Base-by-base conservation (phyloP, 495 filamentous ascomycete species). In the Peziza echinospora region DNA sequence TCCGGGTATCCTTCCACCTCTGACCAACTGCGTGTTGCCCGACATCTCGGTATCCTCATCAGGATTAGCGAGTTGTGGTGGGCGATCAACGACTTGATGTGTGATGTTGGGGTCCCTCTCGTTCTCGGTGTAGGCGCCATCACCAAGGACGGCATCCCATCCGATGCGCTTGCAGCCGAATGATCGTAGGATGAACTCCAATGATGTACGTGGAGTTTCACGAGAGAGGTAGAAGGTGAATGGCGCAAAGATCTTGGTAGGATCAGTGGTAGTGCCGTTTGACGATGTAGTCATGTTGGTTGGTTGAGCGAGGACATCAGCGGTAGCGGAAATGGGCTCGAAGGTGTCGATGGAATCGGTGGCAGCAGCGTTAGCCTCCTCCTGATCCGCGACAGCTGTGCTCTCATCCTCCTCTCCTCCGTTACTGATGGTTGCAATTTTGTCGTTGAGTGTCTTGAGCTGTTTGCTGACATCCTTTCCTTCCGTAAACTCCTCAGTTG, bases 151-250 rank as follows among this genome's bases (percentile, higher is more conserved):
- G 3, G 73, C 65, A 58, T 93, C 86, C 89, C 89, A 97, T 43
- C 84, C 87, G 55, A 97, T 78, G 41, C 91, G 76, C 67, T 84
- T 93, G 69, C 89, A 94, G 47, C 91, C 89, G 52, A 94, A 96
- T 11, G 89, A 74, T 50, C 84, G 80, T 41, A 97, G 76, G 46
- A 97, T 75, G 60, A 97, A 93, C 62, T 97, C 89, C 5, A 97
- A 67, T 1, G 89, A 77, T 45, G 84, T 78, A 52, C 85, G 73
- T 19, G 89, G 89, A 1, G 86, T 85, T 63, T 97, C 89, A 51
- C 89, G 76, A 19, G 91, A 96, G 28, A 97, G 71, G 67, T 77
- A 97, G 64, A 97, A 78, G 22, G 82, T 91, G 62, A 80, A 87
- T 24, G 79, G 73, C 6, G 80, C 69, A 63, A 96, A 96, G 25